Percentiles rank a stretch among this genome's conserved stretches.
These are phyloP conservation scores for Hypocreales sp. DNA, from an alignment of 2,329 filamentous ascomycete genomes.

Conservation along the genomic window DNA sequence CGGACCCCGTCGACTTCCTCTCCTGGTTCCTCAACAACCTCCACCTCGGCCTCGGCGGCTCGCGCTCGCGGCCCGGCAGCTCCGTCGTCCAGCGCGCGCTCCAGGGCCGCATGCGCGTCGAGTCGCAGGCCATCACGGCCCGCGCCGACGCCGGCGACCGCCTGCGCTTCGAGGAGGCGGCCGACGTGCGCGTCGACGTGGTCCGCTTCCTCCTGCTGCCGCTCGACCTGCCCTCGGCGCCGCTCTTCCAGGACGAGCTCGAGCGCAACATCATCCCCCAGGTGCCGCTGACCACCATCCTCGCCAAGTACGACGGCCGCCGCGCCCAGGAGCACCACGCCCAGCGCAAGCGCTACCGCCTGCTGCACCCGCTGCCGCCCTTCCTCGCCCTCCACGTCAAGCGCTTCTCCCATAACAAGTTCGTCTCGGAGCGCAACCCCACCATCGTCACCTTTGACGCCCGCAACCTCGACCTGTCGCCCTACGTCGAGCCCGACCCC, in stretches of 20 bases:
- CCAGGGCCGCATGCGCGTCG: conserved; percentile 81
- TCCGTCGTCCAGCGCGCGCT: conserved; percentile 88
- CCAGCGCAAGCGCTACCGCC: conserved; percentile 74
- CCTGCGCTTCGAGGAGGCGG: conserved; percentile 83
- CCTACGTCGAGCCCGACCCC: conserved; percentile 83
- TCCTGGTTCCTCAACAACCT: conserved; percentile 97
- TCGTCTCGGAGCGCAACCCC: conserved; percentile 87
- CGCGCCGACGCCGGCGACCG: conserved; percentile 78
- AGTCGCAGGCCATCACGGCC: conserved; percentile 86
- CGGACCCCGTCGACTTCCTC: conserved; percentile 90
- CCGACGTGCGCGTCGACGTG: conserved; percentile 59
- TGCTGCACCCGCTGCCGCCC: conserved; percentile 80
- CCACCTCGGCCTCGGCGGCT: conserved; percentile 80
- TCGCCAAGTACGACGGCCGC: conserved; percentile 86
- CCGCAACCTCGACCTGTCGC: conserved; percentile 66
- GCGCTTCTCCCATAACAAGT: conserved; percentile 93
- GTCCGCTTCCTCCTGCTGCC: conserved; percentile 84
- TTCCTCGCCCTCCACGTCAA: conserved; percentile 93
- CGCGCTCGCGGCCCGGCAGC: conserved; percentile 67
- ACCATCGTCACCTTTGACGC: conserved; percentile 96
- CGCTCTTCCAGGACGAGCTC: conserved; percentile 88
- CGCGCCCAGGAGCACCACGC: conserved; percentile 73
- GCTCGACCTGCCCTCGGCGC: conserved; percentile 78
- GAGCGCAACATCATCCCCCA: conserved; percentile 95
- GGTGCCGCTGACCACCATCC: conserved; percentile 65